Evolutionary conservation across 805 yeast genomes (phyloP), one percentile per base, ranked within the genome.

Genomic region (Suhomyces tanzawaensis): DNA sequence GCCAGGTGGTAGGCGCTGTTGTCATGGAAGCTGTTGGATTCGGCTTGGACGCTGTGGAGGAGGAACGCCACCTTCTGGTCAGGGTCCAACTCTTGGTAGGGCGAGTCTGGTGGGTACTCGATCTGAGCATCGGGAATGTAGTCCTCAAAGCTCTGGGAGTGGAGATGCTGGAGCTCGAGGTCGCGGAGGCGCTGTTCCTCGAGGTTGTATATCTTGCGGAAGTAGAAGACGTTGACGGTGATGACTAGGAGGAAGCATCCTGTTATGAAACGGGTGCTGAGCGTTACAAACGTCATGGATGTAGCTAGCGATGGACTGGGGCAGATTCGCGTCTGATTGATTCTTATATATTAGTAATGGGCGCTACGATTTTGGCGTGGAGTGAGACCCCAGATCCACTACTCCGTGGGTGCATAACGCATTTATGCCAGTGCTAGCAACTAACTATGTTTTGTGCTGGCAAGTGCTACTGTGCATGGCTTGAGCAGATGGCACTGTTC

Each of bases 81-180:
- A 12, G 48, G 30, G 4, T 36, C 43, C 11, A 58, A 41, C 11
- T 42, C 44, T 7, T 46, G 37, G 33, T 56, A 59, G 5, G 41
- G 34, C 12, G 36, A 38, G n/a, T 46, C 48, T 2, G 19, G 19
- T 11, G 55, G 48, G 13, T 39, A 44, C 14, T 35, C 17, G 4
- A 51, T 42, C 31, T 47, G 47, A 34, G 53, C 59, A 30, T 58
- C 60, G n/a, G 54, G 49, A 6, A 39, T 29, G 33, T 45, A 53
- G 19, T 46, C 29, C 15, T 19, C 13, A 15, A 25, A 21, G 17
- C n/a, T 36, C 13, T 42, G 41, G 13, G 46, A 22, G 7, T 46
- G 39, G 3, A 36, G 21, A 29, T 47, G 53, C 4, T 45, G 30
- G 9, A 45, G 17, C 14, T 47, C 57, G 17, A 49, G 41, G 26